Evolutionary conservation across 2,329 filamentous ascomycete genomes (phyloP), one percentile per base, ranked within the genome.

Genomic region (Neofusicoccum umdonicola): DNA sequence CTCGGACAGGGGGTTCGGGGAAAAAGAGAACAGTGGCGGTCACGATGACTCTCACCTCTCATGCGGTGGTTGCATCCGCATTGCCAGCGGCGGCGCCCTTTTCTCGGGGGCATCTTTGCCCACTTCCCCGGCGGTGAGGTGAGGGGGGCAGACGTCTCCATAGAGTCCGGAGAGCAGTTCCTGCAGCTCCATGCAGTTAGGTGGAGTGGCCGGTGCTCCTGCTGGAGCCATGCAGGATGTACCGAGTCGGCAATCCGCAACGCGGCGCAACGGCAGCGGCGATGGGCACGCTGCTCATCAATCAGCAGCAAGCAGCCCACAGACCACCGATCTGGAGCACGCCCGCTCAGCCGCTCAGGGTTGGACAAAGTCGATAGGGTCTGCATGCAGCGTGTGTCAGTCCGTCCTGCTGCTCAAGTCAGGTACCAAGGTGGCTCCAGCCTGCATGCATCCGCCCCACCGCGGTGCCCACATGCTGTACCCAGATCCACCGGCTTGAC

Each of bases 91-190:
- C 19, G 17, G 22, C 17, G 54, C 54, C n/a, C 9, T 15, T 45
- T 37, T 9, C n/a, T 47, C 56, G n/a, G n/a, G n/a, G n/a, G 42
- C 5, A 3, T 27, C 27, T 15, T 4, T 22, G 17, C 56, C 41
- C 41, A 47, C 41, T 60, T 60, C 42, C 54, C 56, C 56, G 42
- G 56, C 56, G 56, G 56, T 60, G 56, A 60, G 54, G 7, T 17
- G 34, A 58, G 39, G 54, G 27, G 27, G 27, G 54, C 22, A 34
- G 27, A 3, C 12, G 41, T 35, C n/a, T 34, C 56, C 52, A 41
- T 45, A 45, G 31, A 60, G 56, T 34, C 22, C 39, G 41, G 41
- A 19, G 54, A 17, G 17, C 19, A 35, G 19, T 13, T 58, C 27
- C 54, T 19, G 15, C 15, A 47, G 9, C 56, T 45, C 22, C 47